Evolutionary conservation across 331 rosid genomes (phyloP).

Genomic region (Cydonia oblonga): DNA sequence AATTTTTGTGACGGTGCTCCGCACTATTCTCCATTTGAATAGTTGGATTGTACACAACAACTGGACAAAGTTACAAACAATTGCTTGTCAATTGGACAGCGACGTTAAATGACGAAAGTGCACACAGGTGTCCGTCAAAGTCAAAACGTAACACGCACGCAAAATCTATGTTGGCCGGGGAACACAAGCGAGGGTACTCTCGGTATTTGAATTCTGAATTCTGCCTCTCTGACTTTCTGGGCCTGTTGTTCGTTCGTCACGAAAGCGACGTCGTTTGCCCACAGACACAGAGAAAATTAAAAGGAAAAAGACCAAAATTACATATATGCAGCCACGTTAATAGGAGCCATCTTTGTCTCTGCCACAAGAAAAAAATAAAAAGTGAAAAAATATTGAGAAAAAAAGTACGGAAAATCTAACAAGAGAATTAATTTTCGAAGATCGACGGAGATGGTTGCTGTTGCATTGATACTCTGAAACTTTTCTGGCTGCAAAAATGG

Average conservation of each 20-base stretch:
- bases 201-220: neutral
- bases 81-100: neutral
- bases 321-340: constrained; percentile 10
- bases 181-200: neutral
- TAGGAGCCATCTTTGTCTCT: constrained; percentile 6
- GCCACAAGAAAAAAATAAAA: constrained; percentile 5
- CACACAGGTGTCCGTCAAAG: neutral
- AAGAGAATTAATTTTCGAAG: neutral
- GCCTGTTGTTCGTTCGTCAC: neutral
- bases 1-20: too few relatives aligned
- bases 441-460: neutral
- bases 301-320: neutral
- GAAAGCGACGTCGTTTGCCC: neutral
- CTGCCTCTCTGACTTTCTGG: too few relatives aligned
- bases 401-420: neutral
- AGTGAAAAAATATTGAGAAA: neutral
- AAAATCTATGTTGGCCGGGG: constrained; percentile 4
- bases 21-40: too few relatives aligned
- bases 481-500: neutral
- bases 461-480: neutral
- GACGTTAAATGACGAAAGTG: neutral
- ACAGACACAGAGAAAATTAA: neutral
- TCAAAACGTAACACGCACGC: neutral
- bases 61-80: neutral
- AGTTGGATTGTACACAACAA: neutral